Evolutionary conservation across 1,139 yeast species (phyloP), one percentile per base, ranked within the genome.

Genomic region (Debaryomycetaceae sp.): DNA sequence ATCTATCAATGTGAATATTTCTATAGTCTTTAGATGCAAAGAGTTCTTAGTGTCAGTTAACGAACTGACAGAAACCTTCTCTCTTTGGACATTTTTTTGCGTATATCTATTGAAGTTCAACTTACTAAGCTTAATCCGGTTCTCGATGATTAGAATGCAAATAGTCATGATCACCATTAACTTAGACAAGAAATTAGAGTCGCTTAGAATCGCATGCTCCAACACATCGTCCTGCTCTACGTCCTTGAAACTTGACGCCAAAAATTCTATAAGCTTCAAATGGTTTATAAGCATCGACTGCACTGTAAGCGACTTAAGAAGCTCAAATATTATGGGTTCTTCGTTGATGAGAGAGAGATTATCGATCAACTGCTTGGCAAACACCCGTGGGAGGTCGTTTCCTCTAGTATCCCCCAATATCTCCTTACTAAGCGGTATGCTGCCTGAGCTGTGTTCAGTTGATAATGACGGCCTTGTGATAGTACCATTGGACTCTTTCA

Each of bases 101-200:
- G 26, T 35, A 30, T 30, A 35, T 31, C 33, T 39, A n/a, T 35
- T 16, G 3, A 33, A 28, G 24, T 35, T 35, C 24, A 66, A 52
- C 43, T 64, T 65, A 40, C 63, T 58, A 37, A 64, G 51, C 4
- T 22, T 22, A 11, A 22, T 22, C 11, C 26, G 7, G 39, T 63
- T 56, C 43, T 67, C 73, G 9, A 63, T 55, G 5, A 65, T 53
- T 28, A 66, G 46, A 41, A 66, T 51, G 40, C 58, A 53, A 33
- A 64, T 46, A 4, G 72, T 59, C 34, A 67, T 45, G 1, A 65
- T 56, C 6, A 63, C 52, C 26, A 63, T 51, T 18, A 63, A 42
- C 19, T 55, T 60, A 17, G 70, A 65, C 18, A 67, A 51, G 40
- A 50, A 63, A 26, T 58, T 47, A n/a, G 69, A 60, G 42, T 67